Base-by-base conservation (phyloP, 2,329 filamentous ascomycete species). In the Paramyrothecium roridum region DNA sequence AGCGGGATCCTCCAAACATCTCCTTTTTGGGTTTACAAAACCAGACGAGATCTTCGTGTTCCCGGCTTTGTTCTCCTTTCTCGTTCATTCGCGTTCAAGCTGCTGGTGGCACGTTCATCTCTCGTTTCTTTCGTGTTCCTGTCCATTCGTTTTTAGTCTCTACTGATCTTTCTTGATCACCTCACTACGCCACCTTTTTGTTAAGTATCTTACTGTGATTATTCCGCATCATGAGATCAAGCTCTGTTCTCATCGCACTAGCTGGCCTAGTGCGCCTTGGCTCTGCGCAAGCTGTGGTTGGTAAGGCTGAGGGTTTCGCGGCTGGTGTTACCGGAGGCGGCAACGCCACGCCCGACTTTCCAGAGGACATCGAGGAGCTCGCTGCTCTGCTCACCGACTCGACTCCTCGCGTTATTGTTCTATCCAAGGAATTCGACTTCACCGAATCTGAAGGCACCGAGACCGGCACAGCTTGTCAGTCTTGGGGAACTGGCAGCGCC, bases 391-490 rank as follows among this genome's bases (percentile, higher is more conserved):
- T 65, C 2, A 62, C 58, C 1, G 62, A 63, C 37, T 49, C 59
- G 8, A 49, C 65, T 8, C 58, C 72, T 10, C 69, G 70, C 3
- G 69, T 73, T 30, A 73, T 74, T 51, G 63, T 74, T 45, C 56
- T 74, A 33, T 64, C 72, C 49, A 60, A 67, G 56, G 63, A 59
- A 3, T 70, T 61, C 52, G 60, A 68, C 58, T 68, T 65, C 45
- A 58, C 58, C 17, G 57, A 61, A 3, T 60, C 58, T 1, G 65
- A 68, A 48, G 66, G 65, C 21, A 66, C 54, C 3, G 60, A 59
- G 0, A 57, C 43, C 1, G 55, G 52, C 20, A 54, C 59, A 8
- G 65, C 52, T 12, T 61, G 63, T 48, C 60, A 61, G 2, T 57
- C 49, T 12, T 65, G 60, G 59, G 56, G 57, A 20, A 63, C 55